Percentiles rank a stretch among this genome's conserved stretches.
phyloP scores from a whole-genome alignment of 352 stramenopile genomes.

The Phytophthora pistaciae region DNA sequence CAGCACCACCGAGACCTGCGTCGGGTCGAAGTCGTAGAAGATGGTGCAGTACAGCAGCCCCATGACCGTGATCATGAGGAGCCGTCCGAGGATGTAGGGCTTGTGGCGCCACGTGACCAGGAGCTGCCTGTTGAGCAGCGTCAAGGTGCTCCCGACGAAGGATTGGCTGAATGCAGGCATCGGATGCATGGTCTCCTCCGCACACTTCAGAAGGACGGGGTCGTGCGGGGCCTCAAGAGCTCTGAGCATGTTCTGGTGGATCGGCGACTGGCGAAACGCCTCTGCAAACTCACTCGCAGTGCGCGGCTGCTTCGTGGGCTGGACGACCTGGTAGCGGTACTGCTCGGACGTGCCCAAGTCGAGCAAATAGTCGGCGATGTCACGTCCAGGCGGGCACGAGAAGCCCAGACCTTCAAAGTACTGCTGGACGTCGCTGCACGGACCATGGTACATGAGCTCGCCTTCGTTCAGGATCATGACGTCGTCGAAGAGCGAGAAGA shows the following conservation, averaged over 20 bases:
- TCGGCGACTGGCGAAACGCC: constrained; percentile 23
- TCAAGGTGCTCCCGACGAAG: constrained; percentile 16
- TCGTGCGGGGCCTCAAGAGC: constrained; percentile 4
- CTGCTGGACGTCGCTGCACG: constrained; percentile 12
- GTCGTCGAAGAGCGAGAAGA: constrained; percentile 86
- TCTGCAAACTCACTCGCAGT: constrained; percentile 46
- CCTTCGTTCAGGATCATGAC: constrained; percentile 68
- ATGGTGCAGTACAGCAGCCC: constrained; percentile 34
- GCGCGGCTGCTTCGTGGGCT: constrained; percentile 16
- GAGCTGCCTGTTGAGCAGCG: constrained; percentile 48
- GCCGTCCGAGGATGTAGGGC: constrained; percentile 23
- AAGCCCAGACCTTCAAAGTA: constrained; percentile 54
- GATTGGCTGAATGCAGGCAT: constrained; percentile 21
- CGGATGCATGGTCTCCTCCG: constrained; percentile 16
- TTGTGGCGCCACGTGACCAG: constrained; percentile 45
- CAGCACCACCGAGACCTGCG: constrained; percentile 42
- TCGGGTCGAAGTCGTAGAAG: constrained; percentile 40
- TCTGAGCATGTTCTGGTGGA: constrained; percentile 14
- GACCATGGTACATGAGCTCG: constrained; percentile 31
- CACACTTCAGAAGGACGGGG: constrained; percentile 8
- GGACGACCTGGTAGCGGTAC: constrained; percentile 15
- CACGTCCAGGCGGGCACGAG: constrained; percentile 36
- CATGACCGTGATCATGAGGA: constrained; percentile 27
- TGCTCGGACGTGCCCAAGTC: constrained; percentile 46
- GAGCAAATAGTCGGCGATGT: constrained; percentile 46